Base-by-base conservation (phyloP, 306 rosid species). In the Malus sylvestris region DNA sequence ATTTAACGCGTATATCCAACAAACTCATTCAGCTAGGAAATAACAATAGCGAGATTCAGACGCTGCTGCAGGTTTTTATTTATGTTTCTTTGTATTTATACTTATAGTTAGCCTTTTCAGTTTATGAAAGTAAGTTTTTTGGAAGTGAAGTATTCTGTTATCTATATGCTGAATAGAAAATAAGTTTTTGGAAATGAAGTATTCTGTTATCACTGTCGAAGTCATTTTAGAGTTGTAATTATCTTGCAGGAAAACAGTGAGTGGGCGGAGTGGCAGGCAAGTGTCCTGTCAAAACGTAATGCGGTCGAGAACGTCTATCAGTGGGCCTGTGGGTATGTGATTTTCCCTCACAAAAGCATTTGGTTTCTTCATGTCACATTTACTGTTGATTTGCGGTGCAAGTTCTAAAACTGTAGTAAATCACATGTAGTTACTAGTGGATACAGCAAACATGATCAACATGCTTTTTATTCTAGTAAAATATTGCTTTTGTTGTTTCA, bases 291-390 rank as follows among this genome's bases (percentile, higher is more conserved):
- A 32, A 87, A 83, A 79, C 93, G 98, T 74, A 92, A 88, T 72
- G 86, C 91, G 30, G 74, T 92, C 79, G 98, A 92, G 82, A 95
- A 95, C 85, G 96, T 95, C 78, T 86, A 81, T 82, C 97, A 89
- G 73, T 95, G 98, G 98, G 96, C 89, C 14, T 95, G 98, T 76
- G 98, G 98, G 98, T 95, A 90, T 84, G 98, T 88, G 73, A 53
- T 64, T 75, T 85, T 75, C 15, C 63, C 64, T 59, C 6, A 3
- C 68, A 75, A 58, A 46, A 77, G 51, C 68, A 13, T 44, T 44
- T 62, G 46, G 68, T 71, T 52, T 58, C 66, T 51, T 64, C 68
- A 32, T 72, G 55, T 76, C 60, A n/a, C 74, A 35, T 61, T 10
- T 49, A 20, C 23, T 2, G 30, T 38, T 79, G 46, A 55, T 40